Base-by-base conservation (phyloP, 1,139 yeast species). In the Yarrowia galli region DNA sequence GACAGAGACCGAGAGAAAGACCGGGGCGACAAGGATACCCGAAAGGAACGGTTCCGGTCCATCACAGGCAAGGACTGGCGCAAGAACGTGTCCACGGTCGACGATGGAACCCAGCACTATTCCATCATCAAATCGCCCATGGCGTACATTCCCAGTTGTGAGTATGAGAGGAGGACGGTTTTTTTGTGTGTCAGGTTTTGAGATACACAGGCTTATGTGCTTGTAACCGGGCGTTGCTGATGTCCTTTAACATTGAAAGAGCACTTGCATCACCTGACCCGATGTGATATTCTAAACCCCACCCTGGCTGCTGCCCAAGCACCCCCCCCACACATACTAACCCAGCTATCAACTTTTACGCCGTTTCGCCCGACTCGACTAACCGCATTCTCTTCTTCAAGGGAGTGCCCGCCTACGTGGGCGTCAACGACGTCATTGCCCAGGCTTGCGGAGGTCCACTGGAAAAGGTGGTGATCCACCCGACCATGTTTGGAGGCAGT, bases 401-500 rank as follows among this genome's bases (percentile, higher is more conserved):
- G 20, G 68, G 66, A 2, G 43, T 70, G 7, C 67, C 69, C 16
- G 60, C 70, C 2, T 36, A 58, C 12, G 49, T 67, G 8, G 65
- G 71, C 1, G 23, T 73, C 28, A 56, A 60, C 36, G 40, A 67
- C 10, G 56, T 73, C n/a, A 56, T 73, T 9, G 23, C 73, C 10
- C 75, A 73, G 65, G 70, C 71, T 0, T 67, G 73, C n/a, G 74
- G 74, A 3, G 75, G 75, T 0, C 74, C 74, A 0, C 67, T 73
- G 13, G 71, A 71, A 36, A 51, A 70, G 2, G 70, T 72, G 13
- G 43, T 38, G 8, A 48, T 45, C 18, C 60, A 46, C 20, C 66
- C 66, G 13, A 61, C 71, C 5, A 51, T 45, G 56, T 56, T 66
- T 36, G 58, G 46, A 1, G 56, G 56, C n/a, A 22, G 23, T 10